Evolutionary conservation across 179 eudicot genomes (phyloP).

Genomic region (Beta lomatogona): DNA sequence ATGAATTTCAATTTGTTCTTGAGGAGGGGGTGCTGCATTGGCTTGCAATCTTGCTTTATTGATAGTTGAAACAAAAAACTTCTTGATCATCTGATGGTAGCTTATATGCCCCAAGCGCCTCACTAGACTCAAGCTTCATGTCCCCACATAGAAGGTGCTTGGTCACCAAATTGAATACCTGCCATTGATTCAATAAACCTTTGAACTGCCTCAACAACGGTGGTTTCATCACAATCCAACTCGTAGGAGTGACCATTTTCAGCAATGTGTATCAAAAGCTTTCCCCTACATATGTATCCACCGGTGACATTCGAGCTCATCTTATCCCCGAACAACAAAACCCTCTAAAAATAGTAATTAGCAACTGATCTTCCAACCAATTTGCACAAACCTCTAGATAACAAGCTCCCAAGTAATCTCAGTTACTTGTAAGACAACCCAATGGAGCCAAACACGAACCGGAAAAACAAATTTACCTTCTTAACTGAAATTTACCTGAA

Average conservation of each 20-base stretch:
- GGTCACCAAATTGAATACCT: conserved; percentile 69
- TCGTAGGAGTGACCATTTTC: conserved; percentile 88
- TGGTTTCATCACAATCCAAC: conserved; percentile 71
- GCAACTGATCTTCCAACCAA: not conserved
- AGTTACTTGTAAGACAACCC: not conserved
- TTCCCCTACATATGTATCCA: conserved; percentile 49
- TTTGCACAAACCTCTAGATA: not conserved
- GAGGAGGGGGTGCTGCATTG: conserved; percentile 67
- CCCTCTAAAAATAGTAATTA: not conserved
- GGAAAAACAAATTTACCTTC: conserved; percentile 5
- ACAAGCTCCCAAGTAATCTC: conserved; percentile 30
- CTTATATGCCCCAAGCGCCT: conserved; percentile 67
- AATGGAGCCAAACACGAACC: not conserved
- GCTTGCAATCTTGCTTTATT: conserved; percentile 79
- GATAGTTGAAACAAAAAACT: conserved; percentile 74
- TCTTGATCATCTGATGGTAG: conserved; percentile 77
- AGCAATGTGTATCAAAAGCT: conserved; percentile 79
- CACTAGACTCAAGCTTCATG: conserved; percentile 72
- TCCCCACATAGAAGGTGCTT: conserved; percentile 83
- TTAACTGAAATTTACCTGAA: too few relatives aligned
- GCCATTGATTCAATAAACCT: conserved; percentile 57
- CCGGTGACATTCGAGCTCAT: conserved; percentile 59
- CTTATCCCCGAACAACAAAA: not conserved
- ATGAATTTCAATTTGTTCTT: conserved; percentile 55
- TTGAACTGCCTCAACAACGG: conserved; percentile 74